A percentile compares a stretch with the other conserved stretches of the same genome.
phyloP scores from a whole-genome alignment of 805 yeast genomes.

The Candida xyloterini region DNA sequence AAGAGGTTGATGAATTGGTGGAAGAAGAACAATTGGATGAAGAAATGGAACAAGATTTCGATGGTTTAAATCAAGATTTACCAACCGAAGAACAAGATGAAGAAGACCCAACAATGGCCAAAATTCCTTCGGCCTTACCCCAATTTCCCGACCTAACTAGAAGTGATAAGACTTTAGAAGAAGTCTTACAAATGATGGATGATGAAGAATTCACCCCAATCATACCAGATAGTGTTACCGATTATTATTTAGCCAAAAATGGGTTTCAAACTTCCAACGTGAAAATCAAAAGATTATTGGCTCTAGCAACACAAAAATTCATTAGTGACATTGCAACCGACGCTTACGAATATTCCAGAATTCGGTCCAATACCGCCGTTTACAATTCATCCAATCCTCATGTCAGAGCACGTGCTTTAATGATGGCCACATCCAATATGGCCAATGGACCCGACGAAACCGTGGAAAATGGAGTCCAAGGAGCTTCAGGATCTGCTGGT shows the following conservation, averaged over 20 bases:
- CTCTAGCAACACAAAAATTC: constrained; percentile 94
- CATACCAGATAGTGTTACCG: constrained; percentile 95
- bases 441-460: constrained; percentile 28
- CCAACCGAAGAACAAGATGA: constrained; percentile 10
- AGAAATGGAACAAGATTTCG: constrained; percentile 26
- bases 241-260: constrained; percentile 74
- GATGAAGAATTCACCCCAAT: constrained; percentile 94
- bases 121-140: constrained; percentile 33
- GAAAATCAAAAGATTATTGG: constrained; percentile 77
- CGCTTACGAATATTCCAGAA: constrained; percentile 92
- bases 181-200: constrained; percentile 83
- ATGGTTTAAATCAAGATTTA: constrained; percentile 5
- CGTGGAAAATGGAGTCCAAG: constrained; percentile 24
- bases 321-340: constrained; percentile 92
- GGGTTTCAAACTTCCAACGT: constrained; percentile 81
- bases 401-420: constrained; percentile 73
- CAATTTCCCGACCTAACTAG: constrained; percentile 67
- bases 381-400: constrained; percentile 83
- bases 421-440: constrained; percentile 50
- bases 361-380: constrained; percentile 85
- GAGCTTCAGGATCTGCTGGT: constrained; percentile 16
- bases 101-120: constrained; percentile 29
- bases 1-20: constrained; percentile 23
- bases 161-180: constrained; percentile 79
- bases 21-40: constrained; percentile 33